Percentiles rank a stretch among this genome's conserved stretches.
Evolutionary conservation across 345 rosid species (phyloP).

Genomic region (Camelina neglecta): DNA sequence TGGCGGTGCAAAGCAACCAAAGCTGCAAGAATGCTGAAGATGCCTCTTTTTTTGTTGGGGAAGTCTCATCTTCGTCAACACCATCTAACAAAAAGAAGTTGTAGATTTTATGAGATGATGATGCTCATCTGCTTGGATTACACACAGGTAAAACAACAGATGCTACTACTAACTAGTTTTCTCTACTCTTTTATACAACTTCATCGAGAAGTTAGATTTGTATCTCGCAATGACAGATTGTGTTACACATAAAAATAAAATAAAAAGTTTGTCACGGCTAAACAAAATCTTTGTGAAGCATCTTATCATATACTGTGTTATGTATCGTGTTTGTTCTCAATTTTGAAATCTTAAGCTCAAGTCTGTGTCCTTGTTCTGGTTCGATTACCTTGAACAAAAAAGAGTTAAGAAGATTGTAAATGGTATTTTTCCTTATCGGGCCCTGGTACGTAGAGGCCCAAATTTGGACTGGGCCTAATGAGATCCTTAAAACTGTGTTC

Average conservation of each 20-base stretch:
- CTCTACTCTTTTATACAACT: constrained; percentile 20
- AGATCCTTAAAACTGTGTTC: not conserved
- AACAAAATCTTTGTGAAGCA: not conserved
- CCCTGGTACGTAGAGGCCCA: not conserved
- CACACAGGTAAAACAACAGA: constrained; percentile 40
- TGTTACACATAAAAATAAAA: not conserved
- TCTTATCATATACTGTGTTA: not conserved
- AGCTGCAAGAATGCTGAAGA: constrained; percentile 34
- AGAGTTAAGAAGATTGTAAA: not conserved
- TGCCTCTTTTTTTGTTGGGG: not conserved
- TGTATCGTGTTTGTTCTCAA: not conserved
- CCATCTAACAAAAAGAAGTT: constrained; percentile 34
- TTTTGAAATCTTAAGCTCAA: not conserved
- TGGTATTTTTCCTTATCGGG: not conserved
- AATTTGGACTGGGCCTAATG: not conserved
- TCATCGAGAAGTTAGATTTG: constrained; percentile 21
- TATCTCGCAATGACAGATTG: constrained; percentile 31
- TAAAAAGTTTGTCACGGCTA: not conserved
- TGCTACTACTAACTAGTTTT: constrained; percentile 42
- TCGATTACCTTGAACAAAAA: not conserved
- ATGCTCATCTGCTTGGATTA: constrained; percentile 22
- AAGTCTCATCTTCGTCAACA: constrained; percentile 35
- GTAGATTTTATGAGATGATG: constrained; percentile 31
- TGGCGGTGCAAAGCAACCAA: not conserved
- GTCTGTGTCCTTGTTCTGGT: not conserved